Evolutionary conservation across 495 filamentous ascomycete species (phyloP), one percentile per base, ranked within the genome.

Genomic region (Aspergillus nanangensis): DNA sequence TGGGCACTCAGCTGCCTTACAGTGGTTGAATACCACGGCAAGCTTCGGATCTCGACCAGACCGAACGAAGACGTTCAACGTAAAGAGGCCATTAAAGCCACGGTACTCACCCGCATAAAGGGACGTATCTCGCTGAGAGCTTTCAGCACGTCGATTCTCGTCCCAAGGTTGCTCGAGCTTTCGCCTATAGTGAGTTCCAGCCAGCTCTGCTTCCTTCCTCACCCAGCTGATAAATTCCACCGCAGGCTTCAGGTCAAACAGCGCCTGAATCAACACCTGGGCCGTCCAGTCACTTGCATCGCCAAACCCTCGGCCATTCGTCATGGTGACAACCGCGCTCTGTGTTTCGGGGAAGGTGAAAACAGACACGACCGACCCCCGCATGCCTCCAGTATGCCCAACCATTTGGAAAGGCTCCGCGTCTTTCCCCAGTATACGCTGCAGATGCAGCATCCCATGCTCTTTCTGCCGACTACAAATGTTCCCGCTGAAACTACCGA

Each of bases 241-340:
- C 11, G 1, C 17, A 4, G 55, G 55, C 23, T 38, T 45, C 39
- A 51, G 32, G 8, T 49, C 51, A 25, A 58, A 54, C 9, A 58
- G 46, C 4, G 44, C 40, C 32, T 58, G 55, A 5, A 51, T 39
- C 35, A 58, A 27, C 7, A 51, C 18, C 35, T 51, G 55, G 5
- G 51, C 47, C 10, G 40, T 38, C 25, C 47, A 51, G 18, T 58
- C 55, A 24, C 38, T 48, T 5, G 51, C 55, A 31, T 58, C 55
- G 17, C 50, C 51, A 29, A 44, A 44, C 19, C 31, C 44, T 24
- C 47, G 33, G 7, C 43, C 44, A 44, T 58, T 58, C 13, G 47
- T 39, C 34, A 53, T 23, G 10, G 41, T 43, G 7, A 51, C 44
- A 8, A 58, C 41, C 11, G 47, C 55, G 23, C 47, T 58, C 18